A percentile compares a stretch with the other conserved stretches of the same genome.
Evolutionary conservation across 768 basidiomycete species (phyloP).

Genomic region (Nidularia sp.): DNA sequence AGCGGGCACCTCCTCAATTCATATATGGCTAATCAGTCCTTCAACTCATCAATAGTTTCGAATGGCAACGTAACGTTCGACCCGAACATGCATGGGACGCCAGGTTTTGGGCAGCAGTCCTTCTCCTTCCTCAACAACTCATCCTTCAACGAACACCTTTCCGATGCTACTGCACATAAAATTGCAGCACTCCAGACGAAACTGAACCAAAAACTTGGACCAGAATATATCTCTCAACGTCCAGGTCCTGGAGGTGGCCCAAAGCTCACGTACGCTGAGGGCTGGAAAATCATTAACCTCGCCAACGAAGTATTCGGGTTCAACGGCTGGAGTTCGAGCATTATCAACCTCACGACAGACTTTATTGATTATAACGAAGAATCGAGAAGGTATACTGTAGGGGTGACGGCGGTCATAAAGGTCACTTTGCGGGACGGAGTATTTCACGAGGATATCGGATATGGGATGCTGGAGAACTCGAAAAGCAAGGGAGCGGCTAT

Average conservation of each 20-base stretch:
- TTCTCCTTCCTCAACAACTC: conserved; percentile 20
- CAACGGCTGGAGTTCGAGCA: conserved; percentile 88
- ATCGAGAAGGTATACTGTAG: conserved; percentile 59
- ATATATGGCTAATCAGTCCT: conserved; percentile 27
- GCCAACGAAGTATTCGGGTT: conserved; percentile 99
- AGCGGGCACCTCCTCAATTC: conserved; percentile 56
- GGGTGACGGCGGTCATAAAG: conserved; percentile 80
- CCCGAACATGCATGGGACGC: conserved; percentile 51
- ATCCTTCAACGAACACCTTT: conserved; percentile 32
- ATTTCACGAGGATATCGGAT: conserved; percentile 92
- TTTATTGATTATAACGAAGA: conserved; percentile 76
- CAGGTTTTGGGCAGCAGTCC: conserved; percentile 19
- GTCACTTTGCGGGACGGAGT: conserved; percentile 87
- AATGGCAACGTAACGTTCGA: conserved; percentile 62
- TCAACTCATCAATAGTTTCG: conserved; percentile 31
- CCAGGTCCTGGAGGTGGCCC: conserved; percentile 84
- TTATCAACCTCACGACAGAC: conserved; percentile 73
- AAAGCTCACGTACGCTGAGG: conserved; percentile 92
- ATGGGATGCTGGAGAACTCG: conserved; percentile 80
- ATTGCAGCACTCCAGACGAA: conserved; percentile 76
- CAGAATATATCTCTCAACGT: conserved; percentile 87
- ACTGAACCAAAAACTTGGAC: conserved; percentile 85
- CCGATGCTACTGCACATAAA: conserved; percentile 60
- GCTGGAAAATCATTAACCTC: conserved; percentile 97
- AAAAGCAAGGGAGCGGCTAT: conserved; percentile 82